phyloP scores from a whole-genome alignment of 148 eudicot genomes.

The Mesembryanthemum crystallinum region DNA sequence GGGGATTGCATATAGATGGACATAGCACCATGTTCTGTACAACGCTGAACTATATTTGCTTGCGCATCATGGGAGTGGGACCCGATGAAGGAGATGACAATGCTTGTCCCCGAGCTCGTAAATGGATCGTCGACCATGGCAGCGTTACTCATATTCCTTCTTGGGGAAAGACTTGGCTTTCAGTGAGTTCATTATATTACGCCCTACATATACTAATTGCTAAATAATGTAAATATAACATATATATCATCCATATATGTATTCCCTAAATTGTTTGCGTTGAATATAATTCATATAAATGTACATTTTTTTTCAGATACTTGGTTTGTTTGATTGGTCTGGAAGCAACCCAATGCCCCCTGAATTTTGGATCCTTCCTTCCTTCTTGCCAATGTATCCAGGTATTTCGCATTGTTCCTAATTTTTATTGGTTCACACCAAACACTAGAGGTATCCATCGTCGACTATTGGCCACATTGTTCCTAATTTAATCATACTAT shows the following conservation, averaged over 20 bases:
- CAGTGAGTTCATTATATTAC: neutral
- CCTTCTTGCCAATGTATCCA: constrained; percentile 39
- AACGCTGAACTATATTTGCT: constrained; percentile 27
- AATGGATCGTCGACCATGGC: neutral
- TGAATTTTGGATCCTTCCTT: constrained; percentile 47
- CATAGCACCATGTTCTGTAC: constrained; percentile 40
- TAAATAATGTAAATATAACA: neutral
- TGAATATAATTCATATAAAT: neutral
- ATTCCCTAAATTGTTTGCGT: neutral
- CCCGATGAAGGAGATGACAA: neutral
- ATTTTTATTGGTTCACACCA: too few relatives aligned
- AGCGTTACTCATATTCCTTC: neutral
- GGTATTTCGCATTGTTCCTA: neutral
- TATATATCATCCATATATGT: too few relatives aligned
- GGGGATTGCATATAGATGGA: constrained; percentile 44
- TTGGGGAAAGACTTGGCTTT: constrained; percentile 5
- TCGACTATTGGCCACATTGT: too few relatives aligned
- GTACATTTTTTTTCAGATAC: constrained; percentile 16
- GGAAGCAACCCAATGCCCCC: constrained; percentile 51
- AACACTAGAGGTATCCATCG: too few relatives aligned
- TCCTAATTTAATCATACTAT: too few relatives aligned
- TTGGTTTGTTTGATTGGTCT: constrained; percentile 46
- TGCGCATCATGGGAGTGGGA: neutral
- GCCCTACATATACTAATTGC: too few relatives aligned
- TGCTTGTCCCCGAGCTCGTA: neutral